Base-by-base conservation (phyloP, 768 basidiomycete genomes). In the Trametes cubensis region DNA sequence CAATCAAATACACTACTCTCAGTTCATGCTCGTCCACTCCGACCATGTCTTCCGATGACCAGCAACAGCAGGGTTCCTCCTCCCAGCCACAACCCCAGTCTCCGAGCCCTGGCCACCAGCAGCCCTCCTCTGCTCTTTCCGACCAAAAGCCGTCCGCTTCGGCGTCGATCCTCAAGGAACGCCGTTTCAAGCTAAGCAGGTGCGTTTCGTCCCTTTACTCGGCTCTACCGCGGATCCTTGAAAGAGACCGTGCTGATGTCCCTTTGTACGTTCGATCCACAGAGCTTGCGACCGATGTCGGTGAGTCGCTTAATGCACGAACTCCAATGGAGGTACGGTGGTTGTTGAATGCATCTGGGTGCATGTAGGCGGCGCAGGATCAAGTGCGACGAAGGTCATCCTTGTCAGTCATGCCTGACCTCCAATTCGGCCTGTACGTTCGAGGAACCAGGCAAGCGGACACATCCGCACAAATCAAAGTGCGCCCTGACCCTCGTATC, bases 241-340 rank as follows among this genome's bases (percentile, higher is more conserved):
- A 23, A 11, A 2, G 51, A 17, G 25, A 66, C 64, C 6, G n/a
- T 2, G 17, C 44, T 23, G 34, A 54, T 25, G 25, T 4, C 30
- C 10, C 2, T 11, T 66, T 28, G n/a, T n/a, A 51, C 53, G 25
- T 48, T 58, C 14, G 26, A 26, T 34, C 30, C 14, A 46, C 60
- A 93, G 92, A 73, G 91, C 92, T 61, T 94, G 92, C 80, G 92
- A 94, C 82, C 89, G 92, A 62, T 94, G 92, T 79, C 85, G 92
- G 90, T 93, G 78, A 81, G 89, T 66, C 30, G 51, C 42, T 34
- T 28, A 7, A 26, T 61, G 39, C 41, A 17, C 52, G 50, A 58
- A 55, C 34, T 34, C 55, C 21, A 21, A 34, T 10, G 6, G 34
- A 34, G 5, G 18, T 23, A 20, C 20, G 4, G 17, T 13, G 20